Evolutionary conservation across 2,329 filamentous ascomycete genomes (phyloP), one percentile per base, ranked within the genome.

Genomic region (Paraphoma sp.): DNA sequence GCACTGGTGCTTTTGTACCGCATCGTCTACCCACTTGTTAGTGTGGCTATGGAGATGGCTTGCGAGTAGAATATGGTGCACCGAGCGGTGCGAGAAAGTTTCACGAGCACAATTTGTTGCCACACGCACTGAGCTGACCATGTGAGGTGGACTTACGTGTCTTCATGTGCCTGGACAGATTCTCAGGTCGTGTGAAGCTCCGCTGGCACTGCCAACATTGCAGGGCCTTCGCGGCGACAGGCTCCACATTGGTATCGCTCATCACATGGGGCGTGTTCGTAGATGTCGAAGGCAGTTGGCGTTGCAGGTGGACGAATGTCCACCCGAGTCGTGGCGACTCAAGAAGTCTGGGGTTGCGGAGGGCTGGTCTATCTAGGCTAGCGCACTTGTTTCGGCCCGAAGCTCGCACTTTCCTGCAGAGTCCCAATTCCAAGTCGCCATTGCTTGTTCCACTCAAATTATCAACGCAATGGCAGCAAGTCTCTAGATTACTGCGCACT

Each of bases 81-180:
- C 33, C 7, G 14, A 36, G 3, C 14, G 31, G 6, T 9, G 18
- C 9, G 11, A 30, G 23, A 23, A 23, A 23, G 23, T 5, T 23
- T 23, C 23, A 23, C 23, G 23, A 23, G 23, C 23, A 23, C 5
- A 5, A 5, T 23, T 2, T 5, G 23, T 23, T 23, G 23, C 23
- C 23, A 44, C 45, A 36, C 10, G 10, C 3, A 33, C 7, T 33
- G 12, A 33, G 12, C 33, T 14, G 7, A 36, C 33, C 7, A 10
- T 14, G 33, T 3, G 6, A 36, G 30, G 4, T 14, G 7, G 5
- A 56, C 54, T 38, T 45, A 56, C 54, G 54, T 31, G 54, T 56
- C 33, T 49, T 56, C 48, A 48, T 51, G 41, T 56, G 54, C 7
- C 54, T 48, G 8, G 54, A 48, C n/a, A 56, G 36, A 14, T 56